Conservation (phyloP, 2,329 filamentous ascomycete species). For the Plenodomus tracheiphilus region DNA sequence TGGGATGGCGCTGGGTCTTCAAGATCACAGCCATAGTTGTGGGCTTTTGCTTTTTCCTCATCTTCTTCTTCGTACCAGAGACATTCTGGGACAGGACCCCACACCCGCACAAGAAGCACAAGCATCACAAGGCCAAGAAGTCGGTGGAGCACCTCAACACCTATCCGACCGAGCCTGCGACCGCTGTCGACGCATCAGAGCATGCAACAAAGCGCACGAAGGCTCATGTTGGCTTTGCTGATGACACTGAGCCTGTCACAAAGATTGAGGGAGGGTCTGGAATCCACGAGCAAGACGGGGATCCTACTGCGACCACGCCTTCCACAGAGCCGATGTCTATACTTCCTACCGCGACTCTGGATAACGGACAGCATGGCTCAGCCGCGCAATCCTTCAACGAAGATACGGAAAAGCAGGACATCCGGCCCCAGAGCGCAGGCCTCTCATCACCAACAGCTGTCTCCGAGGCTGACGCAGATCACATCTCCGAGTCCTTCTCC, state of each 20-base stretch:
- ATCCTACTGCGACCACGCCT: neutral
- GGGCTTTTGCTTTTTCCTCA: constrained; percentile 67
- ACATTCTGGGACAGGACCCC: constrained; percentile 94
- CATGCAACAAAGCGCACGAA: constrained; percentile 14
- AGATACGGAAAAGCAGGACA: constrained; percentile 28
- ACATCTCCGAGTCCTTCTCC: constrained; percentile 30
- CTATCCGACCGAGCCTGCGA: constrained; percentile 3
- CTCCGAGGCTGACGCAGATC: constrained; percentile 16
- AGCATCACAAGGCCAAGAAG: constrained; percentile 30
- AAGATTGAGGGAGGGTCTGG: neutral
- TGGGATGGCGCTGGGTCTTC: constrained; percentile 90
- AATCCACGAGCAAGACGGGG: neutral
- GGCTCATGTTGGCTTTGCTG: constrained; percentile 58
- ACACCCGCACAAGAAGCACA: constrained; percentile 48
- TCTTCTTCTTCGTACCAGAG: constrained; percentile 92
- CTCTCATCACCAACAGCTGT: constrained; percentile 7
- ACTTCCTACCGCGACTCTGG: neutral
- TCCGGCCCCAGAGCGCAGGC: constrained; percentile 9
- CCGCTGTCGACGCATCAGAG: constrained; percentile 4
- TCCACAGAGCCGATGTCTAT: neutral
- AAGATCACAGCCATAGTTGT: constrained; percentile 85
- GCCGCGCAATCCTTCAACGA: neutral
- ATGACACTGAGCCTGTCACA: constrained; percentile 26
- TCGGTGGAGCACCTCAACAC: constrained; percentile 27
- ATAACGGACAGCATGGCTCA: neutral